Evolutionary conservation across 208 protist species (phyloP).

Genomic region (Leishmania tropica): DNA sequence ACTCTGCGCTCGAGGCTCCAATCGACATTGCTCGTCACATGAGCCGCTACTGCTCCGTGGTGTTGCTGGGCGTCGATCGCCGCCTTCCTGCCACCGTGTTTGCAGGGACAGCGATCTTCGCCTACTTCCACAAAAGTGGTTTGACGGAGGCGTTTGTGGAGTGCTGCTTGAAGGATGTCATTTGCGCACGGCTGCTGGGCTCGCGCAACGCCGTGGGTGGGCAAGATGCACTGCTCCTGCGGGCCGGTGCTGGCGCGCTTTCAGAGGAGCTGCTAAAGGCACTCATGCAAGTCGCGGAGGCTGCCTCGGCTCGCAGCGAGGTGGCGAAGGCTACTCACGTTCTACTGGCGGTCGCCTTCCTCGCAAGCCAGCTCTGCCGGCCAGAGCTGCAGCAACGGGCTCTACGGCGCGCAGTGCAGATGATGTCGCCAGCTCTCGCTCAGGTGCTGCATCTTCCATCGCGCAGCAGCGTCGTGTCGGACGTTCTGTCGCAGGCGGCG

Average conservation of each 20-base stretch:
- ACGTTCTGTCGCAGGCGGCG: slow-evolving; percentile 45
- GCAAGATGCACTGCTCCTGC: slow-evolving; percentile 43
- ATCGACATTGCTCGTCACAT: slow-evolving; percentile 63
- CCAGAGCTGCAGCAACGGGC: slow-evolving; percentile 34
- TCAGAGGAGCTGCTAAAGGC: slow-evolving; percentile 59
- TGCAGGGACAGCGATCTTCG: slow-evolving; percentile 63
- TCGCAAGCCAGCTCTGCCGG: slow-evolving; percentile 32
- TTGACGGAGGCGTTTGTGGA: slow-evolving; percentile 66
- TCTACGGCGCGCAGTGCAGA: slow-evolving; percentile 57
- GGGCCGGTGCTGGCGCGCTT: slow-evolving; percentile 18
- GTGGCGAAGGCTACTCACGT: slow-evolving; percentile 61
- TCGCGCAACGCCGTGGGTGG: slow-evolving; percentile 37
- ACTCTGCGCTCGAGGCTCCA: slow-evolving; percentile 51
- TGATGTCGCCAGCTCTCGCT: slow-evolving; percentile 59
- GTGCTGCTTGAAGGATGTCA: slow-evolving; percentile 61
- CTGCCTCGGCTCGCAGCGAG: slow-evolving; percentile 48
- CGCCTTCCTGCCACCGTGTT: slow-evolving; percentile 28
- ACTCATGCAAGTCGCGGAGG: slow-evolving; percentile 58
- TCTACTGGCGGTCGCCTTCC: slow-evolving; percentile 41
- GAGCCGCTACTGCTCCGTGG: slow-evolving; percentile 60
- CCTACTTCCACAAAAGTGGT: slow-evolving; percentile 72
- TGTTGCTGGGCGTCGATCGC: slow-evolving; percentile 52
- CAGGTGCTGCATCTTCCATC: slow-evolving; percentile 65
- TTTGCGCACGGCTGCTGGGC: slow-evolving; percentile 66
- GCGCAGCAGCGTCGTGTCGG: slow-evolving; percentile 32